Conservation (phyloP, 2,329 filamentous ascomycete genomes). For the Cercospora citrullina region DNA sequence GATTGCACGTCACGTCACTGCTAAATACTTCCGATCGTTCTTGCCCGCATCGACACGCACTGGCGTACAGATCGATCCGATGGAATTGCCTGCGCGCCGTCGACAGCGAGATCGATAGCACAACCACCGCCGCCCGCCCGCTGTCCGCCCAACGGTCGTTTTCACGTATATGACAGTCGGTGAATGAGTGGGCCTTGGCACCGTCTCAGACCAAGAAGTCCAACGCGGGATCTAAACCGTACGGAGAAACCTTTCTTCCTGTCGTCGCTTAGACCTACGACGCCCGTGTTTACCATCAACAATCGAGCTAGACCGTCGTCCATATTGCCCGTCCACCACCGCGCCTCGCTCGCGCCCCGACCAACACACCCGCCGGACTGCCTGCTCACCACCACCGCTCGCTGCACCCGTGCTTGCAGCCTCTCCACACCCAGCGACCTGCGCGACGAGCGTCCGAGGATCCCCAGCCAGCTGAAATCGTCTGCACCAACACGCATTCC, state of each 20-base stretch:
- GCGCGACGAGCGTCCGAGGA: conserved; percentile 5
- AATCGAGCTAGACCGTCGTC: background rate
- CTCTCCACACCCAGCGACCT: conserved; percentile 10
- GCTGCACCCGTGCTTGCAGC: background rate
- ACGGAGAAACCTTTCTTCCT: background rate
- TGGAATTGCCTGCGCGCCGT: background rate
- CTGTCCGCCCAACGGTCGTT: background rate
- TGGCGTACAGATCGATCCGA: background rate
- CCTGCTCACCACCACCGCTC: background rate
- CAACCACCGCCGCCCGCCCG: background rate
- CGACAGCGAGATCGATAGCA: conserved; percentile 2
- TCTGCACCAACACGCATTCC: conserved; percentile 11
- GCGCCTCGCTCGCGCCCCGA: background rate
- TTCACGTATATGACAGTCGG: background rate
- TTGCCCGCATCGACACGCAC: background rate
- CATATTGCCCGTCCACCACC: background rate
- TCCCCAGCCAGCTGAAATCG: conserved; percentile 7
- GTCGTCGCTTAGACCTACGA: background rate
- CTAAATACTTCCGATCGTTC: background rate
- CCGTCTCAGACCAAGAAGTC: background rate
- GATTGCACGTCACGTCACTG: conserved; percentile 4
- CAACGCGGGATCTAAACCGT: background rate
- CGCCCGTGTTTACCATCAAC: conserved; percentile 3
- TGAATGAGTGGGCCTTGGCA: conserved; percentile 1
- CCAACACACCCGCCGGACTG: background rate